phyloP scores from a whole-genome alignment of 441 rosid species.

The Populus tomentosa region DNA sequence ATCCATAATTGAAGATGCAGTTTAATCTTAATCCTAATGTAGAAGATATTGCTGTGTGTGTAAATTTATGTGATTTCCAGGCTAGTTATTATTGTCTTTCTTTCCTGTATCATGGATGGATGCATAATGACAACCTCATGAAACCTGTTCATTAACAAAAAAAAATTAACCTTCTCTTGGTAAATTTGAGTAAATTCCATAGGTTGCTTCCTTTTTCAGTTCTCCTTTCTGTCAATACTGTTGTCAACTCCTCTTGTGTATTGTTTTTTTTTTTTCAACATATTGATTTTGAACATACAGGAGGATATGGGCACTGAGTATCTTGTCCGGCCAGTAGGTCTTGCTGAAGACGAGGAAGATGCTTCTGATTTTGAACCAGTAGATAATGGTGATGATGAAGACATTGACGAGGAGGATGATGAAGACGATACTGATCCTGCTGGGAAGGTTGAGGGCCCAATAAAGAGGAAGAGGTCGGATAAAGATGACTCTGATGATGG shows the following conservation, averaged over 20 bases:
- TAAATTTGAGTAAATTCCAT: not conserved
- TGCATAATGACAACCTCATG: not conserved
- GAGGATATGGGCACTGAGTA: conserved; percentile 85
- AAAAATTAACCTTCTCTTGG: not conserved
- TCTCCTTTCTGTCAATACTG: too few species aligned
- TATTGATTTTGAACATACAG: conserved; percentile 20
- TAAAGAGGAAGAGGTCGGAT: conserved; percentile 64
- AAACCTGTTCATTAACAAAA: not conserved
- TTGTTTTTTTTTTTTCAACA: not conserved
- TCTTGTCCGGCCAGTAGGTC: conserved; percentile 67
- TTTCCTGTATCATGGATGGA: not conserved
- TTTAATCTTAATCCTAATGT: too few species aligned
- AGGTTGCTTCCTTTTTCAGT: not conserved
- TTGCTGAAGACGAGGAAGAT: conserved; percentile 73
- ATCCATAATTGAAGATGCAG: too few species aligned
- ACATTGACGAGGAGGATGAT: conserved; percentile 64
- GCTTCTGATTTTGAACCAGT: conserved; percentile 68
- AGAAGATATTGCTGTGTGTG: not conserved
- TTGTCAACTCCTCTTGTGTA: too few species aligned
- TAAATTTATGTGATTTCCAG: not conserved
- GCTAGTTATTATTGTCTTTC: not conserved
- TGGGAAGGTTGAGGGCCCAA: conserved; percentile 59
- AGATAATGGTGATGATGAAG: conserved; percentile 51
- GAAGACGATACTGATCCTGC: conserved; percentile 53
- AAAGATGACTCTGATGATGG: conserved; percentile 55